phyloP scores from a whole-genome alignment of 305 asterid genomes.

The Solanum chacoense region DNA sequence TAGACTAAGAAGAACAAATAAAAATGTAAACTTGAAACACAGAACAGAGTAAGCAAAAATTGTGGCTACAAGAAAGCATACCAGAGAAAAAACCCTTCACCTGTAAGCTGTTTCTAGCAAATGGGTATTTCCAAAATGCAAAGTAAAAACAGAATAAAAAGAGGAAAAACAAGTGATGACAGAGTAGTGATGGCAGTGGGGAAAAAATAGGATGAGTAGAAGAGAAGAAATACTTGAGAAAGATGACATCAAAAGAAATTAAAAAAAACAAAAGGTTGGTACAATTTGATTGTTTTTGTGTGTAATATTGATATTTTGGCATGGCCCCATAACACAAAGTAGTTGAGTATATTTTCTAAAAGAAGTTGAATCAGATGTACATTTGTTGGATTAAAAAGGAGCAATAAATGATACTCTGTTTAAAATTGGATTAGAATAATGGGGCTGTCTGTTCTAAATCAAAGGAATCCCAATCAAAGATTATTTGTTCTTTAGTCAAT shows the following conservation, averaged over 20 bases:
- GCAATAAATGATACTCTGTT: neutral
- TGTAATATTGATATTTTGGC: conserved; percentile 15
- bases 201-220: conserved; percentile 32
- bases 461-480: conserved; percentile 10
- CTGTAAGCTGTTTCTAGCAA: conserved; percentile 3
- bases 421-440: conserved; percentile 4
- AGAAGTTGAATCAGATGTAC: neutral
- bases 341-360: conserved; percentile 8
- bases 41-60: neutral
- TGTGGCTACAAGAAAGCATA: conserved; percentile 13
- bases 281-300: neutral
- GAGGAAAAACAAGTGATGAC: conserved; percentile 9
- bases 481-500: neutral
- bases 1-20: conserved; percentile 3
- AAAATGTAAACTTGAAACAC: conserved; percentile 10
- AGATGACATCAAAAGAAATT: conserved; percentile 12
- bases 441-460: conserved; percentile 17
- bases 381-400: neutral
- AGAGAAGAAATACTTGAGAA: conserved; percentile 48
- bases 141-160: conserved; percentile 14
- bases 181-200: conserved; percentile 19
- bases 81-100: conserved; percentile 18
- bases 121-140: conserved; percentile 21
- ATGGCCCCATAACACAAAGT: conserved; percentile 38
- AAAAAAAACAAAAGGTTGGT: conserved; percentile 32